phyloP scores from a whole-genome alignment of 2,329 filamentous ascomycete genomes.

The Pseudogymnoascus sp. region DNA sequence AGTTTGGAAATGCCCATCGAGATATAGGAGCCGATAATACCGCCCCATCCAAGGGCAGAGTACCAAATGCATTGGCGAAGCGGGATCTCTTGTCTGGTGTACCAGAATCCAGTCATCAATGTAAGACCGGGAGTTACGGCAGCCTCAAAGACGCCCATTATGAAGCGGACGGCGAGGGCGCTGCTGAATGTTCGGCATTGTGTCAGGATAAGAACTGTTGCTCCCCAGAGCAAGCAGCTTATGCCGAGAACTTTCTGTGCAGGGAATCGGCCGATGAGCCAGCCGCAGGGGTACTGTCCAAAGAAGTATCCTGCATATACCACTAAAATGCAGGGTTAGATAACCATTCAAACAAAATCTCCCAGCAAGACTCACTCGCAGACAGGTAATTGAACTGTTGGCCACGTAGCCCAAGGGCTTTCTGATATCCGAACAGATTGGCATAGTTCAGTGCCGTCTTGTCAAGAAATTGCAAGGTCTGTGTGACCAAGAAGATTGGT shows the following conservation, averaged over 20 bases:
- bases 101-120: slow-evolving; percentile 34
- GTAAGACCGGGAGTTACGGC: slow-evolving; percentile 30
- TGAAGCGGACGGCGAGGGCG: slow-evolving; percentile 20
- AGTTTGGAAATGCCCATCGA: slow-evolving; percentile 29
- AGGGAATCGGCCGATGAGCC: slow-evolving; percentile 33
- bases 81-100: slow-evolving; percentile 31
- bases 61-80: slow-evolving; percentile 34
- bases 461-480: slow-evolving; percentile 15
- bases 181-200: slow-evolving; percentile 26
- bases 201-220: slow-evolving; percentile 30
- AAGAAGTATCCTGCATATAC: slow-evolving; percentile 37
- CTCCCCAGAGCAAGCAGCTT: slow-evolving; percentile 30
- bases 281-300: slow-evolving; percentile 36
- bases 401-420: slow-evolving; percentile 30
- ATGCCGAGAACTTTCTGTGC: slow-evolving; percentile 32
- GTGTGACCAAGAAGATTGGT: slow-evolving; percentile 15
- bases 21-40: slow-evolving; percentile 31
- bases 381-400: slow-evolving; percentile 33
- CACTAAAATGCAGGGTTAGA: slow-evolving; percentile 20
- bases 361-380: slow-evolving; percentile 22
- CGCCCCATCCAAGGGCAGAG: slow-evolving; percentile 26
- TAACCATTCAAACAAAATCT: background rate
- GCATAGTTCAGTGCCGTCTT: slow-evolving; percentile 15
- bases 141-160: slow-evolving; percentile 32
- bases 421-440: slow-evolving; percentile 32